Evolutionary conservation across 179 eudicot species (phyloP).

Genomic region (Spinacia oleracea): DNA sequence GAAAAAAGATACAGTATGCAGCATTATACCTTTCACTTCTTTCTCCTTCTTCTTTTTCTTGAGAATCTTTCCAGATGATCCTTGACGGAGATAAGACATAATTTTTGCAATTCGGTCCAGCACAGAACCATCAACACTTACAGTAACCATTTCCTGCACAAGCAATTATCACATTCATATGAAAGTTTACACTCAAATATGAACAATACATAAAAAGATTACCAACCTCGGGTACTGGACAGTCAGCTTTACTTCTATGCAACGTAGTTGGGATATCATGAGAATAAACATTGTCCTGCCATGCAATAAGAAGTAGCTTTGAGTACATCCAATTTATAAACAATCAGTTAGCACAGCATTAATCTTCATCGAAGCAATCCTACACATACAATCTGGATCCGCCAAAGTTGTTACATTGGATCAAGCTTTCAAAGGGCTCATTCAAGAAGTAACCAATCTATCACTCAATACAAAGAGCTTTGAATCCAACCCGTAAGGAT

Average conservation of each 20-base stretch:
- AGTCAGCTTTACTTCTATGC: constrained; percentile 97
- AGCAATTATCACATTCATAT: constrained; percentile 22
- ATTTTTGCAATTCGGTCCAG: constrained; percentile 94
- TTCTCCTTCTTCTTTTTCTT: constrained; percentile 95
- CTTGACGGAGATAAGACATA: constrained; percentile 96
- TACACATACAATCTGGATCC: not conserved
- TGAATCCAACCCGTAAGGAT: not conserved
- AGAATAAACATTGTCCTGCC: constrained; percentile 85
- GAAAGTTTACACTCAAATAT: constrained; percentile 10
- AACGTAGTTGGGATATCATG: constrained; percentile 92
- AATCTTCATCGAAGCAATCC: not conserved
- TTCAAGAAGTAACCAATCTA: not conserved
- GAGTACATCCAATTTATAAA: not conserved
- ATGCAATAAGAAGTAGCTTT: constrained; percentile 14
- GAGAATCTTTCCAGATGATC: constrained; percentile 97
- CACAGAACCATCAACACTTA: constrained; percentile 95
- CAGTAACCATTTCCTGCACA: constrained; percentile 94
- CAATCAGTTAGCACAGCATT: not conserved
- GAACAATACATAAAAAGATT: constrained; percentile 8
- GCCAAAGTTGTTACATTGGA: not conserved
- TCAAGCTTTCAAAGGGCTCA: not conserved
- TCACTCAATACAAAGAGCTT: not conserved
- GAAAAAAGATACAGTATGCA: constrained; percentile 9
- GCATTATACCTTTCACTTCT: constrained; percentile 65
- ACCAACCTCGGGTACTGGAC: constrained; percentile 93